Percentiles rank a stretch among this genome's conserved stretches.
These are phyloP conservation scores for Teratosphaeria epicoccoides DNA, from an alignment of 2,329 filamentous ascomycete species.

Conservation along the genomic window DNA sequence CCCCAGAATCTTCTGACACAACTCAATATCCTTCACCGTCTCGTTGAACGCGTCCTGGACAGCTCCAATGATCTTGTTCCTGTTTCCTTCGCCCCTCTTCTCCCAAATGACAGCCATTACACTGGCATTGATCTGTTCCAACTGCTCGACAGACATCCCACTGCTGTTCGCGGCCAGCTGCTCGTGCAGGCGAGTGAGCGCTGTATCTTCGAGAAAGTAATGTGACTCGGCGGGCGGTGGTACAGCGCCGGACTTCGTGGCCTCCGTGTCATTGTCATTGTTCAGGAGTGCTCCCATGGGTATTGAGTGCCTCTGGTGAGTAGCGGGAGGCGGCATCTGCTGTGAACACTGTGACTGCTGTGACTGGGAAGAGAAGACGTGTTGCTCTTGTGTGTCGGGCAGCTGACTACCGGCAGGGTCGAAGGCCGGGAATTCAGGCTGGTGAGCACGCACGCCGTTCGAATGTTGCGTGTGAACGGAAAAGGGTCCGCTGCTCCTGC, in stretches of 20 bases:
- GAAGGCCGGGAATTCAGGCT: slow-evolving; percentile 45
- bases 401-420: slow-evolving; percentile 48
- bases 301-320: slow-evolving; percentile 4
- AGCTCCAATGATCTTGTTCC: slow-evolving; percentile 56
- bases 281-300: slow-evolving; percentile 31
- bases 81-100: slow-evolving; percentile 69
- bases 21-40: slow-evolving; percentile 57
- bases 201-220: background rate
- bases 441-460: slow-evolving; percentile 43
- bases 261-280: slow-evolving; percentile 21
- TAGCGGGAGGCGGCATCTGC: slow-evolving; percentile 17
- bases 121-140: slow-evolving; percentile 84
- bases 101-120: slow-evolving; percentile 88
- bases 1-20: slow-evolving; percentile 35
- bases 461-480: slow-evolving; percentile 59
- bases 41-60: slow-evolving; percentile 66
- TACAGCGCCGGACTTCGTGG: background rate
- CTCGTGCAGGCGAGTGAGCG: slow-evolving; percentile 47
- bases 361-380: slow-evolving; percentile 25
- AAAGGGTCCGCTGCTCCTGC: slow-evolving; percentile 47
- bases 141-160: slow-evolving; percentile 79
- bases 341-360: slow-evolving; percentile 27
- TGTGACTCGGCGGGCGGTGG: background rate
- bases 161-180: slow-evolving; percentile 57
- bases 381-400: slow-evolving; percentile 48